Evolutionary conservation across 176 grass and related monocot species (phyloP), one percentile per base, ranked within the genome.

Genomic region (Cenchrus americanus): DNA sequence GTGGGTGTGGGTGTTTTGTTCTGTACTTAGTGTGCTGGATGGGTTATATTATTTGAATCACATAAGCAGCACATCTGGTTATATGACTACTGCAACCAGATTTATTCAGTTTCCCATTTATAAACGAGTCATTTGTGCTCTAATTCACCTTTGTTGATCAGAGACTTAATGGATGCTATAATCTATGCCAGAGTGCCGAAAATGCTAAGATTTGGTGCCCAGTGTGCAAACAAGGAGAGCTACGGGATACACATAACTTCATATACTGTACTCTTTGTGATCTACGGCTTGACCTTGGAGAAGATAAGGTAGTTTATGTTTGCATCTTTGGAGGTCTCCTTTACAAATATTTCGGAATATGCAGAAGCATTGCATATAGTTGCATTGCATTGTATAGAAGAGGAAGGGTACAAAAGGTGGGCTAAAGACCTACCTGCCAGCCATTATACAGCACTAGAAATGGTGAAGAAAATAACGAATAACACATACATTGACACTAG

Each of bases 171-270:
- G 7, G 19, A 50, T 88, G 65, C n/a, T 70, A 71, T 78, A 46
- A 85, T 79, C 26, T 1, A 58, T 92, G 49, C 14, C 85, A 92
- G 90, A 71, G 34, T 82, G 46, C 14, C 0, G 64, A 84, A 84
- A 90, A 73, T 80, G 62, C 61, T 81, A 95, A 87, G 75, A 55
- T 98, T 24, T 98, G 91, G 93, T 98, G 93, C 74, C 91, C 93
- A 77, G 80, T 92, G 70, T 98, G 96, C 84, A 95, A 94, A 87
- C 79, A 78, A 83, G 96, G 96, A 85, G 89, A 81, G 51, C 83
- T 98, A 68, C 81, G 63, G 71, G 93, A 98, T 68, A 79, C 69
- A 8, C 85, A 85, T 81, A 92, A 92, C 82, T 77, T 93, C 73
- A 89, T 98, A 86, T 82, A 90, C 18, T 95, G 93, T 85, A 93